phyloP scores from a whole-genome alignment of 768 basidiomycete genomes.

The Gymnopilus dilepis region DNA sequence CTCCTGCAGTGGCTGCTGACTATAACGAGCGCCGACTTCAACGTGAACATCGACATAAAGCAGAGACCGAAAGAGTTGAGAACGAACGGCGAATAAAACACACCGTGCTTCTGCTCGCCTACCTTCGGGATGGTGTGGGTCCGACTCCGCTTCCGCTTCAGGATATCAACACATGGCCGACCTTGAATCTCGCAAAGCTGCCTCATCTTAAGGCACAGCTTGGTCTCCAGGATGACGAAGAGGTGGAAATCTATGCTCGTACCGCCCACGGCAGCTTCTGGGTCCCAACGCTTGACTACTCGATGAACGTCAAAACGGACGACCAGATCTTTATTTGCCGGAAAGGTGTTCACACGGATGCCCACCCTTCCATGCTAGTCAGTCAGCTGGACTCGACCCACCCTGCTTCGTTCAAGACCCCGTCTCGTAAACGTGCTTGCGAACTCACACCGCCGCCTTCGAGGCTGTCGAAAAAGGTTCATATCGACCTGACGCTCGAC shows the following conservation, averaged over 20 bases:
- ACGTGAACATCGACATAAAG: conserved; percentile 5
- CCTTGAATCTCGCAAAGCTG: not conserved
- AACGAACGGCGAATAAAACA: conserved; percentile 11
- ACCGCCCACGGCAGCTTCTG: not conserved
- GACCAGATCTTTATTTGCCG: conserved; percentile 7
- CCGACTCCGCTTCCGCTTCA: too few species aligned
- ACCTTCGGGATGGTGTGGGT: not conserved
- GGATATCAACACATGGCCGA: too few species aligned
- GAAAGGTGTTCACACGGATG: not conserved
- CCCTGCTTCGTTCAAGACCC: not conserved
- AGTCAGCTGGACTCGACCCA: not conserved
- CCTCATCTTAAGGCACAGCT: not conserved
- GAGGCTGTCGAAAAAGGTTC: not conserved
- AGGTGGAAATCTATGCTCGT: conserved; percentile 5
- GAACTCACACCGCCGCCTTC: not conserved
- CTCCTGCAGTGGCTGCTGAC: not conserved
- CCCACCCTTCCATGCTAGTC: not conserved
- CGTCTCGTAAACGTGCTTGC: not conserved
- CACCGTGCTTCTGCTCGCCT: conserved; percentile 10
- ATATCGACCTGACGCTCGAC: not conserved
- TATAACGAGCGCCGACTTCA: not conserved
- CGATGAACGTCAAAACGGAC: conserved; percentile 13
- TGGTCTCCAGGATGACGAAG: not conserved
- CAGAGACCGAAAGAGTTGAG: conserved; percentile 2
- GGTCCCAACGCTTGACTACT: not conserved